Percentiles rank a stretch among this genome's conserved stretches.
Evolutionary conservation across 1,284 basidiomycete genomes (phyloP).

Genomic region (Puccinia polysora): DNA sequence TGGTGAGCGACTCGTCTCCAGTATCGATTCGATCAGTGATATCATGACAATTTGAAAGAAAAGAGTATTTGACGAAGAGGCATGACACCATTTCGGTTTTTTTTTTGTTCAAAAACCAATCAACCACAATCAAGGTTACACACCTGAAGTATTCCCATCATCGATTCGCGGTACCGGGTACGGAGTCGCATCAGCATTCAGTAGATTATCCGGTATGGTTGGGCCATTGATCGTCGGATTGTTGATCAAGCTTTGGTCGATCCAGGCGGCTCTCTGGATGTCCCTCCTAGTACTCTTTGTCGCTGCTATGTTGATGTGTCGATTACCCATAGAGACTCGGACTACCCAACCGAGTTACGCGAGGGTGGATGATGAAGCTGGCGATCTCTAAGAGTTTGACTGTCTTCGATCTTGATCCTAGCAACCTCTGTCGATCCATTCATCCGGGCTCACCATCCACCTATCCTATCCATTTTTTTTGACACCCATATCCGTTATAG

Average conservation of each 20-base stretch:
- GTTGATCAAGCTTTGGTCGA: slow-evolving; percentile 70
- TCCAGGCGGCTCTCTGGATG: slow-evolving; percentile 65
- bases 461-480: too few relatives aligned
- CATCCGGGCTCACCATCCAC: too few relatives aligned
- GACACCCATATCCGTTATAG: too few relatives aligned
- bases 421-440: too few relatives aligned
- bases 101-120: background rate
- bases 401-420: too few relatives aligned
- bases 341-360: too few relatives aligned
- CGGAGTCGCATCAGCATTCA: slow-evolving; percentile 82
- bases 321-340: slow-evolving; percentile 30
- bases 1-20: slow-evolving; percentile 9
- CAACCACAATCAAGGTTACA: slow-evolving; percentile 38
- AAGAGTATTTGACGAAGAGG: background rate
- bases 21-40: too few relatives aligned
- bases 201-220: slow-evolving; percentile 84
- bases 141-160: slow-evolving; percentile 38
- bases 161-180: slow-evolving; percentile 80
- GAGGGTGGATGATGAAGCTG: too few relatives aligned
- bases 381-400: too few relatives aligned
- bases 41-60: background rate
- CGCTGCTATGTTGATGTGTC: slow-evolving; percentile 5
- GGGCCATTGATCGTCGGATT: slow-evolving; percentile 78
- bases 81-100: background rate
- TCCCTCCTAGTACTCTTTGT: slow-evolving; percentile 65